Conservation (phyloP, 1,284 basidiomycete species). For the Apiotrichum porosum region DNA sequence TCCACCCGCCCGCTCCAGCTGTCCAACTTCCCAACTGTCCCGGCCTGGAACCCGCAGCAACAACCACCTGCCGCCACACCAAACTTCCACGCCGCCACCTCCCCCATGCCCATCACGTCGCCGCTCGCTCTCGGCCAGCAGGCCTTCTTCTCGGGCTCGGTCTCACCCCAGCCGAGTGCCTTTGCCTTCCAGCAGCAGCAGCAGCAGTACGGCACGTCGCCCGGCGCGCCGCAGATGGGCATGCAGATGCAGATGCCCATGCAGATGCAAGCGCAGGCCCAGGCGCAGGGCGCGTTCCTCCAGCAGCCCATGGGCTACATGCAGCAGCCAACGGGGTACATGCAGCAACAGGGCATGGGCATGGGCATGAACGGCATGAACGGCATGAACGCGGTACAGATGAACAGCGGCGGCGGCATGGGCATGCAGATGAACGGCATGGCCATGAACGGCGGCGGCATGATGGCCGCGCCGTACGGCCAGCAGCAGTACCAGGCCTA, state of each 20-base stretch:
- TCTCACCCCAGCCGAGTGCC: not conserved
- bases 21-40: slow-evolving; percentile 15
- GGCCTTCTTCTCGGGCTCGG: slow-evolving; percentile 10
- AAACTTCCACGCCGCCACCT: not conserved
- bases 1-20: slow-evolving; percentile 38
- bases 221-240: not conserved
- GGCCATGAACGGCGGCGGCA: not conserved
- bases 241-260: too few species aligned
- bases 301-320: not conserved
- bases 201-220: not conserved
- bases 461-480: too few species aligned
- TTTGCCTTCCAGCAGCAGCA: not conserved
- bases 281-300: not conserved
- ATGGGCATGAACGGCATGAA: not conserved
- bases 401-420: not conserved
- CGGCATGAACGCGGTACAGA: not conserved
- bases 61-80: slow-evolving; percentile 3
- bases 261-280: too few species aligned
- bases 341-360: not conserved
- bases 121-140: slow-evolving; percentile 17
- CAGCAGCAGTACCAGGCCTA: too few species aligned
- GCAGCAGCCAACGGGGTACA: not conserved
- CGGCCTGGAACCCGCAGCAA: not conserved
- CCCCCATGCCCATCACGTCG: too few species aligned
- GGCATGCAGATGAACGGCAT: slow-evolving; percentile 3